Evolutionary conservation across 768 basidiomycete species (phyloP), one percentile per base, ranked within the genome.

Genomic region (Termitomyces sp.): DNA sequence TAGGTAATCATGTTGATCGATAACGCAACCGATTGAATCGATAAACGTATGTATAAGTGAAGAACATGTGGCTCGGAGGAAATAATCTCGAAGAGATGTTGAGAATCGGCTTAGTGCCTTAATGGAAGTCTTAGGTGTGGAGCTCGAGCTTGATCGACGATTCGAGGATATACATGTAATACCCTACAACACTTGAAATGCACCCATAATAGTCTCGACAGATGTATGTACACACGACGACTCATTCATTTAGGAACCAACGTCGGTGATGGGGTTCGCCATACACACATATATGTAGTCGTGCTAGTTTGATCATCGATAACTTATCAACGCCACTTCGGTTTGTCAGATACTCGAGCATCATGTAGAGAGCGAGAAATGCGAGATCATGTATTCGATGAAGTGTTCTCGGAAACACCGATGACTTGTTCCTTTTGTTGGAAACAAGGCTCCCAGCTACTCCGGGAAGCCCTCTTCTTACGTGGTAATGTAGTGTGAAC

Each of bases 61-160:
- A 15, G 39, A 42, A 29, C 59, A 57, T 51, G 53, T 51, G 51
- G 42, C 52, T 57, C 49, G 56, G 49, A 39, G 26, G 47, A 61
- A 51, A 54, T 55, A 50, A 34, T 22, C 22, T 52, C 9, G n/a
- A 18, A 39, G 39, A 41, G 39, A 24, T 8, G 16, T 7, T 16
- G 28, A 20, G 29, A 48, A 29, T 33, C 29, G 15, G 29, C 29
- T 48, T 31, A 5, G 29, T 48, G n/a, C 29, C 47, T 20, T 31
- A n/a, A 48, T 8, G 15, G 20, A 46, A 12, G 18, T 29, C 46
- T 9, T 47, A 9, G 39, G 7, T 41, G 39, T 20, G 18, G 15
- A n/a, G 39, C 8, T 41, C 20, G 41, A 42, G n/a, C 9, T 41
- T 44, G 42, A 44, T 44, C 20, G 42, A 22, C 42, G 8, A 41